phyloP scores from a whole-genome alignment of 2,329 filamentous ascomycete genomes.

The Pseudodiploospora longispora region DNA sequence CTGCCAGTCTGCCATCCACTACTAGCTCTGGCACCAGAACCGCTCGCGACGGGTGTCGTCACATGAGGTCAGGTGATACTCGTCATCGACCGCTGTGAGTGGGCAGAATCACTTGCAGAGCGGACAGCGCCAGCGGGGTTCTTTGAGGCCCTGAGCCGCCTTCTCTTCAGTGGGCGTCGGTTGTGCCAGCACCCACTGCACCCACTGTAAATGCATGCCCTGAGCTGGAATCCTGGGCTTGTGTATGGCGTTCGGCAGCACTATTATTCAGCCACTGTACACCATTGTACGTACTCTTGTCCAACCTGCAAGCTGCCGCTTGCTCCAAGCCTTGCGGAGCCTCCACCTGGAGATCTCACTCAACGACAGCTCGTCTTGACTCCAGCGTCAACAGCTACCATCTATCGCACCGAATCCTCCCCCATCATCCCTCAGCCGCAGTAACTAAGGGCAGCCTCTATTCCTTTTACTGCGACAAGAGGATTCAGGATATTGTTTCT shows the following conservation, averaged over 20 bases:
- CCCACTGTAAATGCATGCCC: too few relatives aligned
- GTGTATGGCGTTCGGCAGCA: too few relatives aligned
- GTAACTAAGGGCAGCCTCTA: not conserved
- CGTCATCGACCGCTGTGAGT: slow-evolving; percentile 10
- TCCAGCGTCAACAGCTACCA: slow-evolving; percentile 1
- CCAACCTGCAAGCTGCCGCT: not conserved
- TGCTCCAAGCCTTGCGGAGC: not conserved
- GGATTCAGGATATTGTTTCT: too few relatives aligned
- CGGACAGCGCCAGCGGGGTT: too few relatives aligned
- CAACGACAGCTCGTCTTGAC: slow-evolving; percentile 3
- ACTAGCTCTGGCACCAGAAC: slow-evolving; percentile 14
- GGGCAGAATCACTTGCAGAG: slow-evolving; percentile 2
- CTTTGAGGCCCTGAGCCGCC: too few relatives aligned
- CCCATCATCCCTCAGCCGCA: not conserved
- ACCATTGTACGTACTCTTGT: too few relatives aligned
- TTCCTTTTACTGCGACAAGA: not conserved
- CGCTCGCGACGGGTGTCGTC: slow-evolving; percentile 14
- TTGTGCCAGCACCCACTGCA: too few relatives aligned
- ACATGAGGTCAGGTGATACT: slow-evolving; percentile 19
- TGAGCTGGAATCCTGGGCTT: too few relatives aligned
- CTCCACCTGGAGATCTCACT: not conserved
- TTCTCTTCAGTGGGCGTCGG: too few relatives aligned
- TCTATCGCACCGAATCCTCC: not conserved
- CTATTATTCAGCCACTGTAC: too few relatives aligned
- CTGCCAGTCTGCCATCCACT: not conserved